phyloP scores from a whole-genome alignment of 345 rosid species.

The Populus alba region DNA sequence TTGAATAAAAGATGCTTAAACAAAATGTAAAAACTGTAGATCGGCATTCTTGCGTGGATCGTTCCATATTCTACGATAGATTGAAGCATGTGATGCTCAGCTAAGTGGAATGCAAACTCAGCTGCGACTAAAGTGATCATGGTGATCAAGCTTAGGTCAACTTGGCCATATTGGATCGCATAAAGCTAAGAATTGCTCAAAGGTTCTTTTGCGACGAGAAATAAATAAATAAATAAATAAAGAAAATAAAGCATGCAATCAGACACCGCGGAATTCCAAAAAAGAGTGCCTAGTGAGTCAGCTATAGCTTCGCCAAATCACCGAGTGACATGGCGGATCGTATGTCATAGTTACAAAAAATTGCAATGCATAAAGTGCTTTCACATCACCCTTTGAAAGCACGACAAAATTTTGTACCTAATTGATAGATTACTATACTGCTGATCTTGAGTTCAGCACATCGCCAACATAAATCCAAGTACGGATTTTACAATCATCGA shows the following conservation, averaged over 20 bases:
- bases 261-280: slow-evolving; percentile 19
- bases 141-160: slow-evolving; percentile 30
- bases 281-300: slow-evolving; percentile 40
- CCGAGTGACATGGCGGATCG: slow-evolving; percentile 20
- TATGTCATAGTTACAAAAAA: neutral
- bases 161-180: slow-evolving; percentile 39
- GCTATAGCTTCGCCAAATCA: slow-evolving; percentile 29
- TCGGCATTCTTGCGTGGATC: slow-evolving; percentile 30
- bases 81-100: slow-evolving; percentile 44
- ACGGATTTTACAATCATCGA: neutral
- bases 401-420: neutral
- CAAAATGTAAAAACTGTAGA: slow-evolving; percentile 7
- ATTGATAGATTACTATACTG: neutral
- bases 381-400: slow-evolving; percentile 2
- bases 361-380: slow-evolving; percentile 1
- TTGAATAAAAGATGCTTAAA: slow-evolving; percentile 16
- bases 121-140: slow-evolving; percentile 36
- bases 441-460: neutral
- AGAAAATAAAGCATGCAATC: slow-evolving; percentile 14
- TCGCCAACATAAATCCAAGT: neutral
- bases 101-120: slow-evolving; percentile 58
- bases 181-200: slow-evolving; percentile 21
- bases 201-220: neutral
- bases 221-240: neutral
- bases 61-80: slow-evolving; percentile 25